Evolutionary conservation across 2,329 filamentous ascomycete genomes (phyloP), one percentile per base, ranked within the genome.

Genomic region (Thermomyces lanuginosus): DNA sequence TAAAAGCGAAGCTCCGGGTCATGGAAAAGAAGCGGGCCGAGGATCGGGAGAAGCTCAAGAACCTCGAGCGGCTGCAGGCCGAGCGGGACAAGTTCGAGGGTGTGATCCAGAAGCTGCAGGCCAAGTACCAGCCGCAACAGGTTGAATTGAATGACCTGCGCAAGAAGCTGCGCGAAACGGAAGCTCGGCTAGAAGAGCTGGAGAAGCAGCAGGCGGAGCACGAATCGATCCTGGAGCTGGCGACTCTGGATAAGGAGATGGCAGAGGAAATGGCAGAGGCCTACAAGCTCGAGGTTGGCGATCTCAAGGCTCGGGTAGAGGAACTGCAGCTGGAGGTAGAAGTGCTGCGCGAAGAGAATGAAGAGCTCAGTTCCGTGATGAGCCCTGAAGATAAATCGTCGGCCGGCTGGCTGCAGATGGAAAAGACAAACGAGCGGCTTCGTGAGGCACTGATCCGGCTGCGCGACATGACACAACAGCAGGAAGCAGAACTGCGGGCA

Each of bases 201-300:
- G 79, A 86, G 39, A 63, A 66, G 16, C 61, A 77, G 28, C 76
- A 89, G 46, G 77, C 79, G 5, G 83, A 93, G 38, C 75, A 91
- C 49, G 89, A 95, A 16, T 69, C 75, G 3, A 70, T 78, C 5
- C 58, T 93, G 44, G 89, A 98, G 53, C 69, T 89, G 53, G 82
- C 83, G 5, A 76, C 80, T 0, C 60, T 98, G 14, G 89, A 98
- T 47, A 72, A 81, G 22, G 86, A 98, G 51, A 92, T 95, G 79
- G 89, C 89, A 0, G 84, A 98, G 51, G 86, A 93, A 53, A 82
- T 74, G 22, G 76, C 80, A 1, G 89, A 95, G 39, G 72, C 76
- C 10, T 62, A 77, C 26, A 89, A 83, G 48, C 66, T 69, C 1
- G 84, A 98, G 45, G 59, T 91, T 13, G 79, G 92, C 19, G 66